Percentiles rank a stretch among this genome's conserved stretches.
Evolutionary conservation across 208 protist species (phyloP).

Genomic region (Trypanosoma brucei): DNA sequence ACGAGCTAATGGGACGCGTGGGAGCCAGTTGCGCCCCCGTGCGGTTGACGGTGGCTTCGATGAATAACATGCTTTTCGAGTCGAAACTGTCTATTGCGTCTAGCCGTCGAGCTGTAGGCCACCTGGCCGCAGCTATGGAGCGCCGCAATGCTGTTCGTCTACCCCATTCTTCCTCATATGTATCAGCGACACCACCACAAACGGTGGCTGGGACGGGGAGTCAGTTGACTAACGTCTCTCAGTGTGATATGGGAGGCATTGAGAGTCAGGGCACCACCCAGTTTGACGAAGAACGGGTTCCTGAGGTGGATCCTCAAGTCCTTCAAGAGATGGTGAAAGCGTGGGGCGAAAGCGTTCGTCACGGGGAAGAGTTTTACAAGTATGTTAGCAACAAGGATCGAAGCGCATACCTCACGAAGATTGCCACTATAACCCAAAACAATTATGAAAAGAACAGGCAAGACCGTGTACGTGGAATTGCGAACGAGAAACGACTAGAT

Average conservation of each 20-base stretch:
- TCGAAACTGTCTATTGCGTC: conserved; percentile 22
- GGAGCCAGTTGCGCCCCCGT: conserved; percentile 30
- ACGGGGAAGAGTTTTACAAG: conserved; percentile 43
- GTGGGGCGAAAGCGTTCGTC: conserved; percentile 34
- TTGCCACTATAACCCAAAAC: conserved; percentile 52
- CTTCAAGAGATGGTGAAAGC: conserved; percentile 20
- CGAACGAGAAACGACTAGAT: conserved; percentile 51
- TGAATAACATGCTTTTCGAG: conserved; percentile 25
- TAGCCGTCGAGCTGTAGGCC: conserved; percentile 9
- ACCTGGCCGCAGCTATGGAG: conserved; percentile 22
- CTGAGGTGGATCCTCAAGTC: not conserved
- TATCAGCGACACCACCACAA: not conserved
- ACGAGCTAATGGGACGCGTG: conserved; percentile 21
- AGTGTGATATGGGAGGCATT: not conserved
- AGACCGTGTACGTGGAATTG: conserved; percentile 53
- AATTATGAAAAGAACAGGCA: conserved; percentile 51
- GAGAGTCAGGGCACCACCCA: conserved; percentile 1
- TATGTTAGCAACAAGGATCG: conserved; percentile 60
- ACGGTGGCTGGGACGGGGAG: not conserved
- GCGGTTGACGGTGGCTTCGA: conserved; percentile 14
- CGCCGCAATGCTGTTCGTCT: conserved; percentile 3
- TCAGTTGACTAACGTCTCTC: not conserved
- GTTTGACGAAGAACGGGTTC: not conserved
- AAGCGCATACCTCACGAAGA: conserved; percentile 50
- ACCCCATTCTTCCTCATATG: not conserved